Conservation (phyloP, 441 rosid species). For the Aleurites moluccanus region DNA sequence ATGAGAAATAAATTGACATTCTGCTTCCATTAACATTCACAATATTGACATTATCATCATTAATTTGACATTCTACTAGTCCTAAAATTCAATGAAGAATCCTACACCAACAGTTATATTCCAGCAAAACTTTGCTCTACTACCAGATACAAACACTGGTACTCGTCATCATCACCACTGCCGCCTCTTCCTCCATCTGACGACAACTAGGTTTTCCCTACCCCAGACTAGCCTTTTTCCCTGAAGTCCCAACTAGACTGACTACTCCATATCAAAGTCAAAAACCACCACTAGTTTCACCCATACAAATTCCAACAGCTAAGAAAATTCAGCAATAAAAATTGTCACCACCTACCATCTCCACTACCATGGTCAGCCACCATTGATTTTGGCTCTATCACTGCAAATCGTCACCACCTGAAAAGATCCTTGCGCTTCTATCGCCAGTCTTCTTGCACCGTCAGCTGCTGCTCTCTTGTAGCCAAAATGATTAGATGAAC, state of each 20-base stretch:
- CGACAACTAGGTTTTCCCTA: slow-evolving; percentile 29
- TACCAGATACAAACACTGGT: too few relatives aligned
- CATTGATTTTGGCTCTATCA: too few relatives aligned
- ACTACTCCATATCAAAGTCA: slow-evolving; percentile 49
- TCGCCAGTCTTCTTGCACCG: too few relatives aligned
- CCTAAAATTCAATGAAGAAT: slow-evolving; percentile 46
- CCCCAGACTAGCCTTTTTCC: slow-evolving; percentile 93
- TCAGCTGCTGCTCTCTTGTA: too few relatives aligned
- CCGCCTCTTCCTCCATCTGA: slow-evolving; percentile 54
- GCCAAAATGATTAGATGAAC: too few relatives aligned
- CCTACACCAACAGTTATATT: slow-evolving; percentile 84
- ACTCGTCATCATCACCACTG: slow-evolving; percentile 46
- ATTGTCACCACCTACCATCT: too few relatives aligned
- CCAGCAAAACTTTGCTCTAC: slow-evolving; percentile 65
- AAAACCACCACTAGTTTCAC: slow-evolving; percentile 39
- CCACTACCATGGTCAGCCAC: too few relatives aligned
- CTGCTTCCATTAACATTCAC: slow-evolving; percentile 23
- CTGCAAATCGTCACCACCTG: too few relatives aligned
- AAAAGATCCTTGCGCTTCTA: too few relatives aligned
- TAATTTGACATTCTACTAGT: neutral
- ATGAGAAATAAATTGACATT: too few relatives aligned
- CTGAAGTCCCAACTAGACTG: slow-evolving; percentile 66
- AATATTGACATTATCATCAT: slow-evolving; percentile 9
- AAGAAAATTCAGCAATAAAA: too few relatives aligned
- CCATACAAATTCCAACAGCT: slow-evolving; percentile 65